phyloP scores from a whole-genome alignment of 495 filamentous ascomycete genomes.

The Cenococcum geophilum region DNA sequence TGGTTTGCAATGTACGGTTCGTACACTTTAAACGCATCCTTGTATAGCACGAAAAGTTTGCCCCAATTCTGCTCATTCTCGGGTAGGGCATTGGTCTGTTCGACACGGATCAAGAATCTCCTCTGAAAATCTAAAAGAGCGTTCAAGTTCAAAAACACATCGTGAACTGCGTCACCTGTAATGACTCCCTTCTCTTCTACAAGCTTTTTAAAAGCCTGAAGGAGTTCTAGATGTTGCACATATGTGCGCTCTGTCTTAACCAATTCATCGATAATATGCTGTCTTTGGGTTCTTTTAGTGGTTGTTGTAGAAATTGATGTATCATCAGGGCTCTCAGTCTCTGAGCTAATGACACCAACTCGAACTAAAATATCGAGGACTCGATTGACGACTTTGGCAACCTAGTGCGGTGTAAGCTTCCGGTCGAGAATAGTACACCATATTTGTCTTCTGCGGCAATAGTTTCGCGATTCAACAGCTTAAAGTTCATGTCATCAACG shows the following conservation, averaged over 20 bases:
- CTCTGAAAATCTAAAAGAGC: slow-evolving; percentile 90
- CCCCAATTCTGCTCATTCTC: slow-evolving; percentile 86
- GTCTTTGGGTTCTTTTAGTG: slow-evolving; percentile 63
- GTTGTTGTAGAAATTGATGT: slow-evolving; percentile 29
- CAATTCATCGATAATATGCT: slow-evolving; percentile 83
- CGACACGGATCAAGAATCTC: slow-evolving; percentile 87
- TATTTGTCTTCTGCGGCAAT: no score
- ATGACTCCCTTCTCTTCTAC: slow-evolving; percentile 82
- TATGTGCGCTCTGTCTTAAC: slow-evolving; percentile 95
- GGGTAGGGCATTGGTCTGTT: slow-evolving; percentile 82
- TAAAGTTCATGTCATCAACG: slow-evolving; percentile 18
- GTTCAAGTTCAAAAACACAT: slow-evolving; percentile 95
- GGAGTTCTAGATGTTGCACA: slow-evolving; percentile 92
- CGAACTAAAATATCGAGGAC: slow-evolving; percentile 81
- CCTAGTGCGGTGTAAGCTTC: slow-evolving; percentile 43
- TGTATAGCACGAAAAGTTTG: slow-evolving; percentile 67
- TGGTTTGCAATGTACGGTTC: slow-evolving; percentile 97
- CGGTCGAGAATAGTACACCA: neutral
- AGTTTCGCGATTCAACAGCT: neutral
- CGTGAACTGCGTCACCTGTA: slow-evolving; percentile 83
- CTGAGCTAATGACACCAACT: slow-evolving; percentile 54
- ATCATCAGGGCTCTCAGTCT: slow-evolving; percentile 25
- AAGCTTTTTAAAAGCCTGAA: slow-evolving; percentile 87
- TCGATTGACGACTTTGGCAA: slow-evolving; percentile 75
- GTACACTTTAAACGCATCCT: slow-evolving; percentile 80